Evolutionary conservation across 495 filamentous ascomycete genomes (phyloP), one percentile per base, ranked within the genome.

Genomic region (Melanomma pulvis-pyrius): DNA sequence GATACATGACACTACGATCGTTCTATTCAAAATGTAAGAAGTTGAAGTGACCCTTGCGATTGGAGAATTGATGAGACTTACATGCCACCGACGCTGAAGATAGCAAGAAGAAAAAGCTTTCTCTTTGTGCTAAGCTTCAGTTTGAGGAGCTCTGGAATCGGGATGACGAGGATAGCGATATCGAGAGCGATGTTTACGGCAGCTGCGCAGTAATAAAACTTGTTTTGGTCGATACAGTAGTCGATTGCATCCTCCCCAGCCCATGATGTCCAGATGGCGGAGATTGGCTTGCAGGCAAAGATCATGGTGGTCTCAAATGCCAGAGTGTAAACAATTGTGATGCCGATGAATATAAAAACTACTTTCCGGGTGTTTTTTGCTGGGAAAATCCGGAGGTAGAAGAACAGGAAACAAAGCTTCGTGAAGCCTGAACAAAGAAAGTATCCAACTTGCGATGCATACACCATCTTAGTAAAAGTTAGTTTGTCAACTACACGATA

Each of bases 381-480:
- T 13, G 77, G 78, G 60, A 84, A 82, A 44, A 83, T 77, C 36
- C 80, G 80, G 1, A 84, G 72, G 71, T 80, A 82, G 69, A 83
- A 79, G 69, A 82, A 72, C 25, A 83, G 76, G 69, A 84, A 77
- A 13, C 79, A 80, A 30, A 79, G 64, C 28, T 81, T 81, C 30
- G 78, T 71, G 29, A 78, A 65, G 70, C 72, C 75, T 28, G 77
- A 70, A 8, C 75, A 65, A 21, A 61, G 46, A 24, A 75, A 74
- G 71, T 82, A 82, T 39, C 78, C 1, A 44, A 44, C 39, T 44
- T 44, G 39, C 3, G 39, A 44, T 15, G 39, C 39, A 44, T 44
- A 44, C n/a, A 44, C 17, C 39, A 44, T 44, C 39, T 44, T 11
- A 44, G n/a, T 17, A 6, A 44, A n/a, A 15, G 39, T 44, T 15